Base-by-base conservation (phyloP, 2,329 filamentous ascomycete species). In the Tetracladium maxilliforme region DNA sequence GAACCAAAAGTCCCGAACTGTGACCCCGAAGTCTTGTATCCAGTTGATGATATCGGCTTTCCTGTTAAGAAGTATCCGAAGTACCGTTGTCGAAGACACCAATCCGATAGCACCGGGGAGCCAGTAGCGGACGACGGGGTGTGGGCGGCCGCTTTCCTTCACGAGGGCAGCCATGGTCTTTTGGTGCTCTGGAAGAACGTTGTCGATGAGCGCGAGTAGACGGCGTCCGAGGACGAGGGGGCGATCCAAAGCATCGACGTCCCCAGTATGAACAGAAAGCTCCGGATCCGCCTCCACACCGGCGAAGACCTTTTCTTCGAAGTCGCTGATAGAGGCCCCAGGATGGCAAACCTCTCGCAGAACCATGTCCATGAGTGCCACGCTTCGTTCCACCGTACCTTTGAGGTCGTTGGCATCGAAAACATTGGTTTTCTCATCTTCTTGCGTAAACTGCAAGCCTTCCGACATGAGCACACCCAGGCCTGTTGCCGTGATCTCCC, bases 401-500 rank as follows among this genome's bases (percentile, higher is more conserved):
- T 84, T 90, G 71, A 71, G 78, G 31, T 67, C 57, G 23, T 42
- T 53, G 15, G 59, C 57, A 27, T 58, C 52, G 17, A 52, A 47
- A 27, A 59, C 51, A 17, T 59, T 53, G 11, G 54, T 54, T 26
- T 60, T 57, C 20, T 74, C 67, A 10, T 74, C 69, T 15, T 62
- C 61, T 12, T 64, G 56, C 21, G 65, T 65, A 37, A 81, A 72
- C 24, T 70, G 72, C 23, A 94, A 56, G 4, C 81, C 84, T 44
- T 93, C 83, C 28, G 87, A 82, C 37, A 94, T 74, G 14, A 98
- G 56, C 5, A 94, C 70, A 10, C 90, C 90, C 4, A 95, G 60
- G 2, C 82, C 81, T 40, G 81, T 86, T 3, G 87, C 82, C 28
- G 82, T 84, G 49, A 87, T 71, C 42, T 86, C 69, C 23, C 79